Evolutionary conservation across 1,284 basidiomycete genomes (phyloP), one percentile per base, ranked within the genome.

Genomic region (Rhodotorula sp.): DNA sequence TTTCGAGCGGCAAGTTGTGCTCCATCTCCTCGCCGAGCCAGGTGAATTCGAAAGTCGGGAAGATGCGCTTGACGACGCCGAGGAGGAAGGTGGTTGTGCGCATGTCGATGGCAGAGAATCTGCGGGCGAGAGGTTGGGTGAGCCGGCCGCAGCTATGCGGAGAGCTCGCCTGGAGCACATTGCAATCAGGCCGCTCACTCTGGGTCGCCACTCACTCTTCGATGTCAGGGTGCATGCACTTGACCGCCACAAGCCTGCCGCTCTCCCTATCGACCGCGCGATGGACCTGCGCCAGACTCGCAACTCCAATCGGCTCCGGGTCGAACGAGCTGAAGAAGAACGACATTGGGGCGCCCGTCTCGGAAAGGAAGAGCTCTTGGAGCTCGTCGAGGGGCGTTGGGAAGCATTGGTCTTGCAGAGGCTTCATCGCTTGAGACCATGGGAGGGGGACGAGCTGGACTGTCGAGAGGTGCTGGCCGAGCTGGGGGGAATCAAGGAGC

Each of bases 201-300:
- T n/a, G n/a, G n/a, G n/a, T 3, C n/a, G 26, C 18, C 13, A 47
- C 62, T 53, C 20, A 73, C 72, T 65, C 62, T 58, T 89, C 88
- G 6, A 99, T 84, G 79, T 91, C 90, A 7, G 96, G 94, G 80
- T 99, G 96, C 84, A 99, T 95, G 56, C 99, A 80, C 87, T 99
- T 99, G 68, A 99, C 89, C 18, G 96, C 96, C n/a, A 95, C 92
- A 55, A 83, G 81, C 76, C 85, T 84, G 2, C 90, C 89, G 2
- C 88, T 87, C 56, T 86, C 83, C 60, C 86, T 86, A 74, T 93
- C 88, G 11, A 83, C 84, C 0, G 89, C 96, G 26, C 89, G 86
- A 81, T 99, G 96, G 10, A 99, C 96, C 80, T 99, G 95, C 11
- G 94, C 95, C 46, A 99, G 82, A 8, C 83, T 94, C 8, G 94